Evolutionary conservation across 2,329 filamentous ascomycete species (phyloP).

Genomic region (Colletotrichum orbiculare): DNA sequence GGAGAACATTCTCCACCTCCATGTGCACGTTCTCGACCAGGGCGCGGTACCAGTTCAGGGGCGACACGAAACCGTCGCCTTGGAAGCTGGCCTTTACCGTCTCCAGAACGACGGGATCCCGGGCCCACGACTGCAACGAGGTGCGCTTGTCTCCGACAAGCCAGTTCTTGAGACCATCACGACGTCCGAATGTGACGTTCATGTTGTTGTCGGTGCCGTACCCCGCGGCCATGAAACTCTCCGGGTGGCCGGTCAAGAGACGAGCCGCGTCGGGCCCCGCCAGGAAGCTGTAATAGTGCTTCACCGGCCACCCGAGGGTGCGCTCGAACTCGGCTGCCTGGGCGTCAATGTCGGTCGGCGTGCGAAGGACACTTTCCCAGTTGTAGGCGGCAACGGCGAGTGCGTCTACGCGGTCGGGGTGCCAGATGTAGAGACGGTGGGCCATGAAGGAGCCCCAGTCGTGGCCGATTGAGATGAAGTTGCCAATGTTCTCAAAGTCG

Average conservation of each 20-base stretch:
- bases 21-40: slow-evolving; percentile 8
- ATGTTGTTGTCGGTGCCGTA: slow-evolving; percentile 2
- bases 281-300: slow-evolving; percentile 4
- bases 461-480: slow-evolving; percentile 4
- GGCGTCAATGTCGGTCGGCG: background rate
- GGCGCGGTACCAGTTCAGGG: slow-evolving; percentile 9
- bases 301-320: slow-evolving; percentile 9
- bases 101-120: background rate
- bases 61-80: background rate
- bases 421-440: slow-evolving; percentile 3
- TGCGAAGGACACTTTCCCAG: background rate
- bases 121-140: background rate
- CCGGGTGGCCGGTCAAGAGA: background rate
- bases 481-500: background rate
- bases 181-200: slow-evolving; percentile 7
- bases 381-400: background rate
- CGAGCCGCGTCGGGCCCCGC: background rate
- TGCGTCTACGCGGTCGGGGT: slow-evolving; percentile 2
- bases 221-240: background rate
- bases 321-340: background rate
- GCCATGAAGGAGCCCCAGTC: slow-evolving; percentile 16
- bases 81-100: background rate
- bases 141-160: background rate
- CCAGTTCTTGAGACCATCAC: slow-evolving; percentile 1
- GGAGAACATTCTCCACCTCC: slow-evolving; percentile 3